Percentiles rank a stretch among this genome's conserved stretches.
Conservation (phyloP, 441 rosid species). For the Bruguiera hainesii region DNA sequence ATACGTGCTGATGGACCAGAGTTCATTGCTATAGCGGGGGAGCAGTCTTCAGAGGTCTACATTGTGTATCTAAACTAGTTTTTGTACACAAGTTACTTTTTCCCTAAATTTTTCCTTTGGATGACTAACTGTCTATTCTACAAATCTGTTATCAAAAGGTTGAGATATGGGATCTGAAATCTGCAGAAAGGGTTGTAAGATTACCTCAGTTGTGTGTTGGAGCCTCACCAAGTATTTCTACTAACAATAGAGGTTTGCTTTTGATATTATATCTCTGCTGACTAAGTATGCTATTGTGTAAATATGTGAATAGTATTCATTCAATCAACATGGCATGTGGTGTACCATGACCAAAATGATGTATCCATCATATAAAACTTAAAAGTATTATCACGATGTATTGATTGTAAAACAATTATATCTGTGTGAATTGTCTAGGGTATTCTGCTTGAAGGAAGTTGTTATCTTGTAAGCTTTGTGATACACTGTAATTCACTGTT, state of each 20-base stretch:
- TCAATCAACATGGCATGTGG: neutral
- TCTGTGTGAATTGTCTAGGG: no score
- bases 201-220: constrained; percentile 43
- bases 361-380: neutral
- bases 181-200: constrained; percentile 39
- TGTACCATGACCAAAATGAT: neutral
- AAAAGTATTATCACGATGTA: no score
- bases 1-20: constrained; percentile 36
- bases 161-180: constrained; percentile 82
- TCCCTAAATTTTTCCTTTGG: constrained; percentile 5
- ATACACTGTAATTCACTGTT: neutral
- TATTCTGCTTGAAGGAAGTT: no score
- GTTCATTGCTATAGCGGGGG: constrained; percentile 74
- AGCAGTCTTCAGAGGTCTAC: constrained; percentile 62
- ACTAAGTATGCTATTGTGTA: neutral
- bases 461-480: no score
- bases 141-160: constrained; percentile 41
- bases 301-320: constrained; percentile 3
- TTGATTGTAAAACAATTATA: no score
- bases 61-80: constrained; percentile 4
- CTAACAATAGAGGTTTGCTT: constrained; percentile 52
- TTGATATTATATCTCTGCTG: constrained; percentile 7
- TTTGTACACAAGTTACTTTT: neutral
- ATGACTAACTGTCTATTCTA: constrained; percentile 20
- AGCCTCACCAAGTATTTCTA: constrained; percentile 35